Conservation (phyloP, 2,329 filamentous ascomycete species). For the Ilyonectria robusta region DNA sequence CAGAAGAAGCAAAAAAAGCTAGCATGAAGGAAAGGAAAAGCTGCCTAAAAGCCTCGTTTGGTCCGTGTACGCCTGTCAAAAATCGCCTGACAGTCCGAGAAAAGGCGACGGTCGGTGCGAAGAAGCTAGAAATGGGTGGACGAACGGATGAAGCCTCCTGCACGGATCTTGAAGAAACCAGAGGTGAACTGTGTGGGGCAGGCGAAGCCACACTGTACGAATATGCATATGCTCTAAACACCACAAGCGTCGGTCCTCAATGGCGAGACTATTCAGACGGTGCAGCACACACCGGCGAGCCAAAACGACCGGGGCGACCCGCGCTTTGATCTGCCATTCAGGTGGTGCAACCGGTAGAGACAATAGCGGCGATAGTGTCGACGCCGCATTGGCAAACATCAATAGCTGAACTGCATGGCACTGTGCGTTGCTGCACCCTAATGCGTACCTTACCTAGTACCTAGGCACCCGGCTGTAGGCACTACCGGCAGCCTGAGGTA, state of each 20-base stretch:
- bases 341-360: not conserved
- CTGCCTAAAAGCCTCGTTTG: not conserved
- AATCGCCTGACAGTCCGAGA: not conserved
- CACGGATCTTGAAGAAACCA: constrained; percentile 3
- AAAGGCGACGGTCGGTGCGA: not conserved
- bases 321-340: not conserved
- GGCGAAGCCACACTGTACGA: constrained; percentile 17
- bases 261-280: constrained; percentile 4
- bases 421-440: not conserved
- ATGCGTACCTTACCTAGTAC: too few relatives aligned
- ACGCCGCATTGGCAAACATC: not conserved
- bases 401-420: not conserved
- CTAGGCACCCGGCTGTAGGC: not conserved
- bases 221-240: not conserved
- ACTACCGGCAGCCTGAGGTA: not conserved
- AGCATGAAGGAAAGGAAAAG: constrained; percentile 7
- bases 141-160: constrained; percentile 7
- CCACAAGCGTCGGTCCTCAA: constrained; percentile 2
- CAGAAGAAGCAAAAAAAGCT: constrained; percentile 24
- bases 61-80: constrained; percentile 1
- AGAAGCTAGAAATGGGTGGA: constrained; percentile 6
- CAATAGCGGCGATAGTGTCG: not conserved
- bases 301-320: not conserved
- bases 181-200: constrained; percentile 11
- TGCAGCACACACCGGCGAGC: not conserved